Conservation (phyloP, 345 rosid genomes). For the rapeseed (Brassica napus) region DNA sequence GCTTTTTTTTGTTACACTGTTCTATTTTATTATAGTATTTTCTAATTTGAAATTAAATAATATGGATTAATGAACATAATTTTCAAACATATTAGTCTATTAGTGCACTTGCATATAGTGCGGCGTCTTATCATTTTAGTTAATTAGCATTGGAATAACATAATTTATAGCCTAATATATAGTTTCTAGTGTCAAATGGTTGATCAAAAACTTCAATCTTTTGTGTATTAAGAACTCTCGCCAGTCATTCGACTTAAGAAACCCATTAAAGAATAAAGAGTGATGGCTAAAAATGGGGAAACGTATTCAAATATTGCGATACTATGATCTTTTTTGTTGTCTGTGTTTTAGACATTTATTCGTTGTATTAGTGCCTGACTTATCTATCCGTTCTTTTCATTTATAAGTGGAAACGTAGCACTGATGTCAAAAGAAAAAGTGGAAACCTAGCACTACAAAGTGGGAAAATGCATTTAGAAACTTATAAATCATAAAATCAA, state of each 20-base stretch:
- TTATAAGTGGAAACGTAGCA: neutral
- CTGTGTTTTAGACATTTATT: neutral
- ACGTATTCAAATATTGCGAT: neutral
- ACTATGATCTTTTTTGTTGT: neutral
- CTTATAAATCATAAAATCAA: constrained; percentile 2
- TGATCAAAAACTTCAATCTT: neutral
- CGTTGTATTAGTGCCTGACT: neutral
- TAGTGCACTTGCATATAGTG: constrained; percentile 27
- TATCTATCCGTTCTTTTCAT: neutral
- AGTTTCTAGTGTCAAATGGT: constrained; percentile 2
- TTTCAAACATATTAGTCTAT: neutral
- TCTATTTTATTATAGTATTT: neutral
- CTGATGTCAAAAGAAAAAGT: neutral
- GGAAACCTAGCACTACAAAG: neutral
- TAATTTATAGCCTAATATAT: neutral
- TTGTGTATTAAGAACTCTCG: neutral
- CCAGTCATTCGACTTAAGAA: constrained; percentile 7
- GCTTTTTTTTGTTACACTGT: neutral
- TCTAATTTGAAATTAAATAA: neutral
- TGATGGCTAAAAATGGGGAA: neutral
- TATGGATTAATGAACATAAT: neutral
- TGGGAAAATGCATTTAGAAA: neutral
- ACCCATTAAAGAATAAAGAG: neutral
- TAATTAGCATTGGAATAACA: neutral
- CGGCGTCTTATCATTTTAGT: neutral